These are phyloP conservation scores for Penicillium sclerotigenum DNA, from an alignment of 2,329 filamentous ascomycete genomes.

Conservation along the genomic window DNA sequence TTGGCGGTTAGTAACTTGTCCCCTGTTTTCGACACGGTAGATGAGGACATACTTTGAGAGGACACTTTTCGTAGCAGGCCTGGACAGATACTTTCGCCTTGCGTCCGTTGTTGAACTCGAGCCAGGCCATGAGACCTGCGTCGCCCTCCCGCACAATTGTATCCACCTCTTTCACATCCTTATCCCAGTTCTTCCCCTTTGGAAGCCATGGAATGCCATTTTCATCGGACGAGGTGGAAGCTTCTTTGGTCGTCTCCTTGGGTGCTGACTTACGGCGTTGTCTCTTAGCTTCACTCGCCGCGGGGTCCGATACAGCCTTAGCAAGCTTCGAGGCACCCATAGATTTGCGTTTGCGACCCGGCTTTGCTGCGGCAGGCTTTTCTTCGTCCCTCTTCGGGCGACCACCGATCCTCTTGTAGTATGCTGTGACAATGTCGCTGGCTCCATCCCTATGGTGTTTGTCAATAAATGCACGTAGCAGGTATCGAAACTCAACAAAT, in stretches of 20 bases:
- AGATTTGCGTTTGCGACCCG: conserved; percentile 36
- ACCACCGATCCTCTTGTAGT: conserved; percentile 44
- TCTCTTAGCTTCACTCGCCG: conserved; percentile 26
- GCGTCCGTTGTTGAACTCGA: conserved; percentile 46
- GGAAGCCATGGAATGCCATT: conserved; percentile 38
- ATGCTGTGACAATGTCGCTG: conserved; percentile 39
- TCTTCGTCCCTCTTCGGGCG: conserved; percentile 32
- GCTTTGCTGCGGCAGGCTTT: conserved; percentile 13
- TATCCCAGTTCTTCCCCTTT: conserved; percentile 44
- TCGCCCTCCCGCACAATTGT: conserved; percentile 42
- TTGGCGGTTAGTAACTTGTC: conserved; percentile 12
- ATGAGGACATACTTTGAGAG: conserved; percentile 35
- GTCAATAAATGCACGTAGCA: conserved; percentile 16
- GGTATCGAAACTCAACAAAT: not conserved
- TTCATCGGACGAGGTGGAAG: conserved; percentile 8
- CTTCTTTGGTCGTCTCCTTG: conserved; percentile 18
- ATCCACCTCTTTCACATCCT: conserved; percentile 41
- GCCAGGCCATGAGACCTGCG: conserved; percentile 37
- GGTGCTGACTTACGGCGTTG: conserved; percentile 26
- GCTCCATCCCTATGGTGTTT: conserved; percentile 36
- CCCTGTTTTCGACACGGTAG: not conserved
- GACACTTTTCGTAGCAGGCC: conserved; percentile 44
- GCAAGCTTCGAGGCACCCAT: conserved; percentile 29
- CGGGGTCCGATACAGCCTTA: conserved; percentile 18
- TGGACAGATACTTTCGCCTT: conserved; percentile 43